phyloP scores from a whole-genome alignment of 2,329 filamentous ascomycete genomes.

The Neopestalotiopsis clavispora region DNA sequence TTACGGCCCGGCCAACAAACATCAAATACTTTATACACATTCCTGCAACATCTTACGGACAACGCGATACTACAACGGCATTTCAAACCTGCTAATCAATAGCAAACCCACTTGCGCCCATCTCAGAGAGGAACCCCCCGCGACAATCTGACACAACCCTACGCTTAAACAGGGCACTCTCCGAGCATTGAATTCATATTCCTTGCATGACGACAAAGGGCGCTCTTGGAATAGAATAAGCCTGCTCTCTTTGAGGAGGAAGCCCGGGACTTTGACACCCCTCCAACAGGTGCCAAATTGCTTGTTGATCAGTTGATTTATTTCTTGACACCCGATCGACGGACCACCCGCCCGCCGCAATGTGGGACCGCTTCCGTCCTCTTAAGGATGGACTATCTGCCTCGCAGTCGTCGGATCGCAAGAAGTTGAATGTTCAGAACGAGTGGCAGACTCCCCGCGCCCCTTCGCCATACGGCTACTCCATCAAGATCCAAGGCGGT shows the following conservation, averaged over 20 bases:
- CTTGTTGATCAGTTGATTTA: background rate
- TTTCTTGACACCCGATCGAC: background rate
- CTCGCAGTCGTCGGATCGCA: conserved; percentile 24
- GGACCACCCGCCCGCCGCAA: conserved; percentile 25
- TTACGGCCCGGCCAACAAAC: background rate
- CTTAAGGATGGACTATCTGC: conserved; percentile 25
- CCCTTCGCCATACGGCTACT: conserved; percentile 20
- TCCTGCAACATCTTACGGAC: too few species aligned
- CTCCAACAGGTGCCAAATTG: background rate
- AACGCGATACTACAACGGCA: too few species aligned
- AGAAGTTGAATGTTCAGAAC: conserved; percentile 30
- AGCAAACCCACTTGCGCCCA: conserved; percentile 6
- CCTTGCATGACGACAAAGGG: too few species aligned
- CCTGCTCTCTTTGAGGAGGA: background rate
- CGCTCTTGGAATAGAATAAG: background rate
- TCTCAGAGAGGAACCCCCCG: conserved; percentile 13
- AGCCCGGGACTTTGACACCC: background rate
- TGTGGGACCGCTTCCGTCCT: conserved; percentile 43
- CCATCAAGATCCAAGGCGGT: conserved; percentile 24
- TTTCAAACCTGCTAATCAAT: conserved; percentile 3
- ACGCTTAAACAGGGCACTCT: background rate
- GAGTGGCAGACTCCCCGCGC: conserved; percentile 37
- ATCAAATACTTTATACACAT: too few species aligned
- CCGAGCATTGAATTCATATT: conserved; percentile 1
- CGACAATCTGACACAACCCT: conserved; percentile 20